Percentiles rank a stretch among this genome's conserved stretches.
Conservation (phyloP, 108 stramenopile species). For the Seminavis robusta region DNA sequence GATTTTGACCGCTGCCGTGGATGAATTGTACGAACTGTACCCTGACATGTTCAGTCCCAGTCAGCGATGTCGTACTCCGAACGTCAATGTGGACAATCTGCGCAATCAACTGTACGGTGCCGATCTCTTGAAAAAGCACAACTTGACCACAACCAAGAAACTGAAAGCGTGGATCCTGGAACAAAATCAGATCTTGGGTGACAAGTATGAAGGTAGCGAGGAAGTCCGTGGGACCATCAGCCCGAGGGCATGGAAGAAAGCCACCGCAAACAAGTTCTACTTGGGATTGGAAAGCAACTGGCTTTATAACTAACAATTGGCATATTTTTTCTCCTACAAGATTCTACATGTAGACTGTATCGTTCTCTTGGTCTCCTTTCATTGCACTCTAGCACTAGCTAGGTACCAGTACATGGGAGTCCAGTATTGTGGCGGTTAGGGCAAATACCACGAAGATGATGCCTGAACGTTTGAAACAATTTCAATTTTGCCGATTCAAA, state of each 20-base stretch:
- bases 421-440: no score
- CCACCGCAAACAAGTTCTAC: constrained; percentile 57
- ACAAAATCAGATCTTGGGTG: constrained; percentile 45
- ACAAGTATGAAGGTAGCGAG: constrained; percentile 15
- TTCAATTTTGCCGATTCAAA: no score
- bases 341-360: no score
- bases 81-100: constrained; percentile 83
- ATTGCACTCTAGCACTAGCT: no score
- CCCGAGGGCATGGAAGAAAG: constrained; percentile 62
- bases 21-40: constrained; percentile 35
- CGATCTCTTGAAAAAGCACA: constrained; percentile 46
- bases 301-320: constrained; percentile 65
- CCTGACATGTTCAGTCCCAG: constrained; percentile 85
- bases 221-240: constrained; percentile 16
- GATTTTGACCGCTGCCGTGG: constrained; percentile 60
- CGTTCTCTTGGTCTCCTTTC: no score
- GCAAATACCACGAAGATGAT: no score
- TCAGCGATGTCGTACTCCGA: constrained; percentile 68
- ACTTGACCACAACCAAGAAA: constrained; percentile 36
- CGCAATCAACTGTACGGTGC: constrained; percentile 79
- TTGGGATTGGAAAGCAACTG: constrained; percentile 73
- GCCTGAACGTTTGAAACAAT: no score
- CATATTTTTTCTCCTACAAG: no score
- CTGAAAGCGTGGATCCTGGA: constrained; percentile 55
- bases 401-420: no score